A percentile compares a stretch with the other conserved stretches of the same genome.
Evolutionary conservation across 805 yeast species (phyloP).

Genomic region (Kuraishia borneana): DNA sequence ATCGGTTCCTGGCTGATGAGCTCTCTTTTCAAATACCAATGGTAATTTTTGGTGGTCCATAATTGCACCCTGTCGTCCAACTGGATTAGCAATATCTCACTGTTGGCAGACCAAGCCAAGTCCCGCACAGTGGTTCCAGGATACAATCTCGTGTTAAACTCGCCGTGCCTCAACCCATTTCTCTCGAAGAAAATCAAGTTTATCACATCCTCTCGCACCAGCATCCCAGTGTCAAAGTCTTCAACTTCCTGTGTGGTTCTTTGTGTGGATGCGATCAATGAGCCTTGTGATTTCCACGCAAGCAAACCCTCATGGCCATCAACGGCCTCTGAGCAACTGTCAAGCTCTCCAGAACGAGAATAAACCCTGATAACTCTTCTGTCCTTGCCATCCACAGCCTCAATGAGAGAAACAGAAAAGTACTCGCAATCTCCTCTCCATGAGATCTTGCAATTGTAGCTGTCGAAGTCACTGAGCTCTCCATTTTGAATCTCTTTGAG

Average conservation of each 20-base stretch:
- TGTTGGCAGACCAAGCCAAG: conserved; percentile 71
- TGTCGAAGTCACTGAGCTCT: conserved; percentile 43
- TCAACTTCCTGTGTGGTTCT: background rate
- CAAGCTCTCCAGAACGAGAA: conserved; percentile 66
- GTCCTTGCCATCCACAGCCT: conserved; percentile 27
- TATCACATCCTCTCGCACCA: conserved; percentile 30
- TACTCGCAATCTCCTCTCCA: conserved; percentile 97
- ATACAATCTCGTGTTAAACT: conserved; percentile 58
- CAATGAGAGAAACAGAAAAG: conserved; percentile 59
- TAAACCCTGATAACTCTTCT: conserved; percentile 81
- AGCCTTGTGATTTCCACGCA: conserved; percentile 89
- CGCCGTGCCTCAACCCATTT: conserved; percentile 88
- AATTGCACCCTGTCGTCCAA: conserved; percentile 56
- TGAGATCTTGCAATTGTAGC: conserved; percentile 37
- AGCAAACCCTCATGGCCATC: conserved; percentile 66
- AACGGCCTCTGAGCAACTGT: conserved; percentile 82
- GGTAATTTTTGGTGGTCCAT: conserved; percentile 89
- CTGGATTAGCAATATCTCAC: conserved; percentile 68
- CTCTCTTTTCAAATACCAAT: conserved; percentile 92
- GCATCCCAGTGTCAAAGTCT: conserved; percentile 38
- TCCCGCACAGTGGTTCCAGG: conserved; percentile 35
- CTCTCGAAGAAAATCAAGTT: conserved; percentile 77
- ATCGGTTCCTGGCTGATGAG: conserved; percentile 38
- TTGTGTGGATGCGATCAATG: conserved; percentile 74
- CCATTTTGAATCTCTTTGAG: conserved; percentile 69